Base-by-base conservation (phyloP, 2,329 filamentous ascomycete genomes). In the Xylaria sp. region DNA sequence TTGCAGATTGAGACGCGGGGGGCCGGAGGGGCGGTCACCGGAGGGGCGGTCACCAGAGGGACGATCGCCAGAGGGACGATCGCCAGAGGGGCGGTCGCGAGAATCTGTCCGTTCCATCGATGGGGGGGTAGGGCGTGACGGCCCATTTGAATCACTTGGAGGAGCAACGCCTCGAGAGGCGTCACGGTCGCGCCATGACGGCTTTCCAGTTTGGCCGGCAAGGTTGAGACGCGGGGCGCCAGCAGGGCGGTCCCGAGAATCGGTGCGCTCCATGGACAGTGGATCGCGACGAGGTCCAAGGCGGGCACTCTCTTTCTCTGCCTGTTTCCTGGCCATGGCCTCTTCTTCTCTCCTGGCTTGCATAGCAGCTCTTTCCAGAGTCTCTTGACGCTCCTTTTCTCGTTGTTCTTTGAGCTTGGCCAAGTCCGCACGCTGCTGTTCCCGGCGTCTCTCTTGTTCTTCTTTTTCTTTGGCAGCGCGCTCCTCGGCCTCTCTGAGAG, bases 321-420 rank as follows among this genome's bases (percentile, higher is more conserved):
- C 90, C 77, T 86, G 88, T 80, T 88, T 89, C 75, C 92, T 89
- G 73, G 91, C 92, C 81, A 94, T 89, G 18, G 93, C 94, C 80
- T 97, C 94, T 75, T 96, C 94, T 81, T 97, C 94, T 79, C 93
- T 90, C 78, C 93, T 88, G 75, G 89, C 90, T 82, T 98, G 95
- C 74, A 88, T 82, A 13, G 88, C 88, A 57, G 85, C 87, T 80
- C 86, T 88, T 82, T 91, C 89, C 70, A 87, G 78, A 69, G 84
- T 82, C 80, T 94, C 91, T 81, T 97, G 87, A 65, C 88, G 86
- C 80, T 91, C 88, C 79, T 85, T 84, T 72, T 90, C 88, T 74
- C 88, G 85, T 79, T 90, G 85, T 75, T 91, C 89, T 83, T 89
- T 90, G 80, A 87, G 81, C 74, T 85, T 91, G 74, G 88, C 87